Conservation (phyloP, 257 asterid genomes). For the Przewalskia tangutica region DNA sequence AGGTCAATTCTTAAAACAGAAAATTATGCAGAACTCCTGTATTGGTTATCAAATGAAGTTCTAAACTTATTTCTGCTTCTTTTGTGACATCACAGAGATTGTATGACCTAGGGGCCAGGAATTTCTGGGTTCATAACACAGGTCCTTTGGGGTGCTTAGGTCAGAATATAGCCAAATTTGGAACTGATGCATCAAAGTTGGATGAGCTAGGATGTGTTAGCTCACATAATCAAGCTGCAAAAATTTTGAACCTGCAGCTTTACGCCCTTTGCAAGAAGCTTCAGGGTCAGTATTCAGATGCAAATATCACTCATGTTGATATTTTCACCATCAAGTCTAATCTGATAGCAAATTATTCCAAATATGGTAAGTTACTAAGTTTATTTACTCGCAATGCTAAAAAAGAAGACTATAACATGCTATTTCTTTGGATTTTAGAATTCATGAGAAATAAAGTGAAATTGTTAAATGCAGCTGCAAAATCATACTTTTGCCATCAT, state of each 20-base stretch:
- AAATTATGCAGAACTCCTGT: background rate
- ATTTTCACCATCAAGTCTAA: slow-evolving; percentile 72
- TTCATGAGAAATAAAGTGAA: background rate
- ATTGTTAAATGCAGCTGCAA: background rate
- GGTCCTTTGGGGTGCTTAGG: slow-evolving; percentile 95
- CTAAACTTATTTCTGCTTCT: background rate
- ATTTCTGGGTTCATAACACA: slow-evolving; percentile 90
- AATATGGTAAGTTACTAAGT: slow-evolving; percentile 45
- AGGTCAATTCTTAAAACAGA: slow-evolving; percentile 25
- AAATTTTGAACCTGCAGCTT: slow-evolving; percentile 70
- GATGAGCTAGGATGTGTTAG: slow-evolving; percentile 91
- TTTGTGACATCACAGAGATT: slow-evolving; percentile 34
- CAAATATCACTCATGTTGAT: slow-evolving; percentile 54
- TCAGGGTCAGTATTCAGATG: slow-evolving; percentile 66
- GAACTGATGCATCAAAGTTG: slow-evolving; percentile 65
- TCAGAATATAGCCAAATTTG: slow-evolving; percentile 73
- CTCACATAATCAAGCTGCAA: slow-evolving; percentile 79
- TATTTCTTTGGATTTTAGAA: background rate
- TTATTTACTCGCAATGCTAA: background rate
- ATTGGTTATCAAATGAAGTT: background rate
- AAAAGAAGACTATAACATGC: background rate
- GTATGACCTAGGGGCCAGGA: slow-evolving; percentile 75
- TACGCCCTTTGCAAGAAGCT: slow-evolving; percentile 60
- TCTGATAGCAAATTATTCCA: slow-evolving; percentile 68
- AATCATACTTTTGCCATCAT: background rate